Conservation (phyloP, 140 eudicot genomes). For the Cichorium intybus region DNA sequence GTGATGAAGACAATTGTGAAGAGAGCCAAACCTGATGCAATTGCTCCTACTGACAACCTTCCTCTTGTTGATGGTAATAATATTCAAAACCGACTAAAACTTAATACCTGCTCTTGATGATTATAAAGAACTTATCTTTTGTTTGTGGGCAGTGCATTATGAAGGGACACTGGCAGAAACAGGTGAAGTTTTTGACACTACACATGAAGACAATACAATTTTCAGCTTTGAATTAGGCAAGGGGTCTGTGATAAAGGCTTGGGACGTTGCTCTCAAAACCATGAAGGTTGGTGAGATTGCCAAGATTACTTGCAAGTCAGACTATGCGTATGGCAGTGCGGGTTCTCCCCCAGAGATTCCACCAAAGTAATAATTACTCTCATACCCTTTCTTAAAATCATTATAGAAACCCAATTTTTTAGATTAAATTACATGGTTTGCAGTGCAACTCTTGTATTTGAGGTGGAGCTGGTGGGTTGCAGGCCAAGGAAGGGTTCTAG, state of each 20-base stretch:
- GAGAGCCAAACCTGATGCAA: conserved; percentile 78
- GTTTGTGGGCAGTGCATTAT: conserved; percentile 69
- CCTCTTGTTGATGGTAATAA: conserved; percentile 88
- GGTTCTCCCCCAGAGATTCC: conserved; percentile 99
- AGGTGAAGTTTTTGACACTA: conserved; percentile 92
- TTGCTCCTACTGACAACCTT: conserved; percentile 84
- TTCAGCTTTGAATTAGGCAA: conserved; percentile 82
- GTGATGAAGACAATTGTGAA: conserved; percentile 74
- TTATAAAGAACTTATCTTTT: not conserved
- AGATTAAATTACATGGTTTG: too few relatives aligned
- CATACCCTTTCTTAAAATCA: not conserved
- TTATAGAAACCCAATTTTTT: not conserved
- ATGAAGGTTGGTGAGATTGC: conserved; percentile 99
- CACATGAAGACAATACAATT: conserved; percentile 91
- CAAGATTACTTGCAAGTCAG: conserved; percentile 84
- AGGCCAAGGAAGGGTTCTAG: conserved; percentile 95
- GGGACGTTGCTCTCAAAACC: conserved; percentile 94
- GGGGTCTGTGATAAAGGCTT: conserved; percentile 88
- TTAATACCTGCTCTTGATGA: not conserved
- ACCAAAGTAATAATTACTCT: conserved; percentile 54
- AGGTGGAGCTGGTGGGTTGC: conserved; percentile 96
- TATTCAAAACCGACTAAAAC: conserved; percentile 4
- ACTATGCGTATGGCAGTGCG: conserved; percentile 89
- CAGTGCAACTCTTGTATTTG: conserved; percentile 91
- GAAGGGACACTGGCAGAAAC: conserved; percentile 89